A percentile compares a stretch with the other conserved stretches of the same genome.
These are phyloP conservation scores for Verbascum thapsus DNA, from an alignment of 257 asterid species.

Conservation along the genomic window DNA sequence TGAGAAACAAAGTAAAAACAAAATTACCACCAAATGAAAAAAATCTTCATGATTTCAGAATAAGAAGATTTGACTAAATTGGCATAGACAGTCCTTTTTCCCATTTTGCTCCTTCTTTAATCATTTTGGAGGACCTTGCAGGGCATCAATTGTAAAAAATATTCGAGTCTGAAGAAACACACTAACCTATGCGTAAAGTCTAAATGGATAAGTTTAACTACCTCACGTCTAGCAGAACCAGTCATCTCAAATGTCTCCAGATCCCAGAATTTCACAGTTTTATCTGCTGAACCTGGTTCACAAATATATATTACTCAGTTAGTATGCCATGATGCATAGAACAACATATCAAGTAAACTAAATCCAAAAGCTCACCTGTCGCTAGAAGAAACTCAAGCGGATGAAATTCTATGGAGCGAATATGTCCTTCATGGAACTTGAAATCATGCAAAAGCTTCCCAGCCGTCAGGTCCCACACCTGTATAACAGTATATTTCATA, in stretches of 20 bases:
- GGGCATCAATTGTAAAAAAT: conserved; percentile 10
- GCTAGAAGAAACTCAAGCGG: conserved; percentile 96
- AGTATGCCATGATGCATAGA: conserved; percentile 15
- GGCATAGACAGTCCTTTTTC: not conserved
- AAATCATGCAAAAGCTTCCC: conserved; percentile 98
- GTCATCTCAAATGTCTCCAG: conserved; percentile 98
- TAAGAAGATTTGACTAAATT: not conserved
- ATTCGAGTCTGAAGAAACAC: conserved; percentile 13
- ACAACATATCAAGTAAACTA: conserved; percentile 7
- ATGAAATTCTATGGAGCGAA: conserved; percentile 92
- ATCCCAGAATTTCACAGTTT: conserved; percentile 97
- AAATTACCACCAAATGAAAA: not conserved
- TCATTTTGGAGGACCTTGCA: conserved; percentile 8
- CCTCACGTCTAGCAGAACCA: conserved; percentile 96
- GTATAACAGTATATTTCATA: conserved; percentile 34
- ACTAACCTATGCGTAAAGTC: not conserved
- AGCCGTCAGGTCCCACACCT: conserved; percentile 99
- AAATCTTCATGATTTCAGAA: not conserved
- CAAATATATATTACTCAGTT: conserved; percentile 10
- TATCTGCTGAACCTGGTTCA: conserved; percentile 93
- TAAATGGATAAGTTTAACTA: conserved; percentile 35
- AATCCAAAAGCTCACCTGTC: conserved; percentile 61
- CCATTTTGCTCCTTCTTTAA: conserved; percentile 13
- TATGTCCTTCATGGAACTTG: conserved; percentile 90
- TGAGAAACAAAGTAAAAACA: conserved; percentile 8